Evolutionary conservation across 495 filamentous ascomycete genomes (phyloP), one percentile per base, ranked within the genome.

Genomic region (Tuber aestivum): DNA sequence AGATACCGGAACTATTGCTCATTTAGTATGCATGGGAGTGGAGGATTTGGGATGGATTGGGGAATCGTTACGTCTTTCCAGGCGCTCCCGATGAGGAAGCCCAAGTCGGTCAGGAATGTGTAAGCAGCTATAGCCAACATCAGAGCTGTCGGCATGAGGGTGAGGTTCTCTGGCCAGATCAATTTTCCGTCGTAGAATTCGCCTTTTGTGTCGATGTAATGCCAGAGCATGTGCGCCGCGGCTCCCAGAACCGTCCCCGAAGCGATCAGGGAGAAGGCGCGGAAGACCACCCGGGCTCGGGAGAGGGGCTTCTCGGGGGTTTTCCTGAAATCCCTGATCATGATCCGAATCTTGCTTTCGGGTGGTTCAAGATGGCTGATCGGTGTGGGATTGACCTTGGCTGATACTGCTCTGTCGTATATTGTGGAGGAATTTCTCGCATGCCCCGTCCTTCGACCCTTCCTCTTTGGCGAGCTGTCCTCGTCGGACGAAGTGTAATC

Each of bases 261-360:
- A n/a, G 78, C 70, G 18, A 79, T 32, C 42, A 79, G 20, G 16
- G 78, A 79, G 72, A 79, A 73, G 72, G 71, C 71, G 2, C 78
- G 77, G 48, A 79, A 70, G 45, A 79, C 72, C 27, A 79, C 73
- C 42, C 78, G 71, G 12, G 78, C 76, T 40, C 78, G 72, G 12
- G 78, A 79, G 9, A 79, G 45, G 5, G 78, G 9, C 75, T 79
- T 50, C 32, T 61, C 78, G 32, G 72, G 78, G 48, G 72, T 77
- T 21, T 70, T 68, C 70, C 75, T 79, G n/a, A 79, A 70, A n/a
- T 50, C 65, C 38, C 75, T 79, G 61, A 79, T 73, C 50, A 79
- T 79, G 4, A 32, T 65, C 27, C 70, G 76, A 79, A 70, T 79
- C 76, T 71, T 76, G 41, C 71, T 76, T 75, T 38, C 72, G 69